Base-by-base conservation (phyloP, 1,139 yeast species). In the Petasospora rhodanensis region DNA sequence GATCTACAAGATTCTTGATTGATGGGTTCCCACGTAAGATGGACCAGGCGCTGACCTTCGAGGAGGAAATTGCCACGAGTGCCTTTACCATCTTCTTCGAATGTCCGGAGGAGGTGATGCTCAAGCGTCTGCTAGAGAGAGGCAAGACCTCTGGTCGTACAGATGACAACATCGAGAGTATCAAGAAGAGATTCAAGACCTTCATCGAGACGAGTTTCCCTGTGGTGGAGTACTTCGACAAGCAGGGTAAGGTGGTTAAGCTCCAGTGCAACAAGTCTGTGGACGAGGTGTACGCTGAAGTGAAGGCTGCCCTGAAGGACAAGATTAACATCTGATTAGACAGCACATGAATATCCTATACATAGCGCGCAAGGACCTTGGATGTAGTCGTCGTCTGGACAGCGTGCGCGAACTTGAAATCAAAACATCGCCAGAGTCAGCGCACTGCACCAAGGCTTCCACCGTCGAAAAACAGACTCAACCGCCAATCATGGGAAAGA, bases 1-100 rank as follows among this genome's bases (percentile, higher is more conserved):
- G 94, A 1, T 54, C 58, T 22, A 61, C 55, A 35, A 70, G 70
- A 37, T 91, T 89, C 58, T 65, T 91, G 52, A 76, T 91, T 36
- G 98, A 91, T 58, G 98, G 98, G 2, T 91, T 91, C 73, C 98
- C 98, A 24, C 74, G 98, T 57, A 86, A 89, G 59, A 89, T 91
- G 96, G 98, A 91, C 62, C 98, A 91, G 64, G 97, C 97, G 0
- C 43, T 83, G 31, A 83, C 91, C 21, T 91, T 91, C 58, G 98
- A 91, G 62, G 75, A 82, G 35, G 70, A 77, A 42, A 77, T 91
- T 30, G 89, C 85, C 29, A 75, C 70, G 35, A 76, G 91, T 32
- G 69, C 83, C 28, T 77, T 87, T 61, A 83, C 94, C 2, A 68
- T 91, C 40, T 91, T 85, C 67, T 91, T 91, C 55, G 95, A 89